These are phyloP conservation scores for Blastobotrys malaysiensis DNA, from an alignment of 1,139 yeast species.

Conservation along the genomic window DNA sequence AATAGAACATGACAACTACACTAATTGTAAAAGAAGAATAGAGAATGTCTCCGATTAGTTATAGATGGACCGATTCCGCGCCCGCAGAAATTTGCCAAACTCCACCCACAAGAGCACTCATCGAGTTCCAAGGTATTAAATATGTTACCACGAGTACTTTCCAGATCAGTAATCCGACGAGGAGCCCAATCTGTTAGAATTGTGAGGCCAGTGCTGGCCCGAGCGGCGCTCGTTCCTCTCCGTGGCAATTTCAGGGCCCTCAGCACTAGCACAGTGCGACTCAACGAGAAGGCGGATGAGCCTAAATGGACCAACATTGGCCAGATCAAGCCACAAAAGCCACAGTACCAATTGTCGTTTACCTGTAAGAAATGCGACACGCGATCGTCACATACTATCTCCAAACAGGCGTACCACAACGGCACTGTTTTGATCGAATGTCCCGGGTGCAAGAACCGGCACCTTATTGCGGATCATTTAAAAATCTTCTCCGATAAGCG, in stretches of 20 bases:
- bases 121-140: too few relatives aligned
- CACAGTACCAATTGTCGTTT: constrained; percentile 80
- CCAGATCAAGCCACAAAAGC: constrained; percentile 37
- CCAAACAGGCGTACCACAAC: constrained; percentile 81
- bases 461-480: constrained; percentile 87
- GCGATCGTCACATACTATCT: constrained; percentile 78
- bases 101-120: neutral
- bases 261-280: neutral
- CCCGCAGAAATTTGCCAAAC: neutral
- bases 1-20: neutral
- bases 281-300: constrained; percentile 3
- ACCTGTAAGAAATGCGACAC: constrained; percentile 86
- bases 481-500: constrained; percentile 73
- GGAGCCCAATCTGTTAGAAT: neutral
- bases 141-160: neutral
- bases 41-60: neutral
- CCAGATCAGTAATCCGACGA: neutral
- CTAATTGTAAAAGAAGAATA: too few relatives aligned
- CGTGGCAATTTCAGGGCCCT: neutral
- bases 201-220: neutral
- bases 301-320: constrained; percentile 12
- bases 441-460: constrained; percentile 85
- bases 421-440: constrained; percentile 91
- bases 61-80: too few relatives aligned
- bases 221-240: neutral